These are phyloP conservation scores for Saccharata proteae DNA, from an alignment of 2,329 filamentous ascomycete species.

Conservation along the genomic window DNA sequence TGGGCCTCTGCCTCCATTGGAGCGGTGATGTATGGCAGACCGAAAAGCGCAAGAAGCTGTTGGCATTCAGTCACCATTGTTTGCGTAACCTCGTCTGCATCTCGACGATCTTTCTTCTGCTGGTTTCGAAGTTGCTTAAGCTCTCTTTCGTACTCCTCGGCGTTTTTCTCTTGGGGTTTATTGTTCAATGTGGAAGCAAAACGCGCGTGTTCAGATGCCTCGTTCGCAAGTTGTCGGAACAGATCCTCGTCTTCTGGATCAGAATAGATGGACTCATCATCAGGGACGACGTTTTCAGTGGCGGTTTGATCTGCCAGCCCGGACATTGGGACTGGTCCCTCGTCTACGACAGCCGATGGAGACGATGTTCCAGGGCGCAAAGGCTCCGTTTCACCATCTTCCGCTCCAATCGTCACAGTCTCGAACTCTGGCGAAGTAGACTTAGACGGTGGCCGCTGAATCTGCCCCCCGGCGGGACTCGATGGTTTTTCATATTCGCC, in stretches of 20 bases:
- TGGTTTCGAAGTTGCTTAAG: conserved; percentile 79
- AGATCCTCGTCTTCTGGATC: conserved; percentile 90
- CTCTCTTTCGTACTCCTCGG: conserved; percentile 75
- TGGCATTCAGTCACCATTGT: conserved; percentile 96
- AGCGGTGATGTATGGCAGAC: conserved; percentile 89
- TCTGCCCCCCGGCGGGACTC: conserved; percentile 10
- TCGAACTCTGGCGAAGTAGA: conserved; percentile 41
- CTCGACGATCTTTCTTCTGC: conserved; percentile 89
- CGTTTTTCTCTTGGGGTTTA: conserved; percentile 40
- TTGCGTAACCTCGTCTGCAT: conserved; percentile 93
- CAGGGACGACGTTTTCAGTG: conserved; percentile 10
- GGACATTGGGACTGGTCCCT: conserved; percentile 18
- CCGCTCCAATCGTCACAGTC: conserved; percentile 28
- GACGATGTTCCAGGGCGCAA: conserved; percentile 6
- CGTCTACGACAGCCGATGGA: conserved; percentile 13
- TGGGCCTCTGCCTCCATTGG: conserved; percentile 99
- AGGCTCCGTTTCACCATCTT: conserved; percentile 3
- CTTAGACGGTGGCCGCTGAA: conserved; percentile 13
- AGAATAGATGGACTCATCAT: conserved; percentile 39
- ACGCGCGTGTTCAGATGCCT: conserved; percentile 86
- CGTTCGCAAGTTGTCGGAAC: conserved; percentile 70
- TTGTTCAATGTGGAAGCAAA: conserved; percentile 83
- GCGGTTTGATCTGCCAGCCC: conserved; percentile 19
- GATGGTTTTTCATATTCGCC: conserved; percentile 1
- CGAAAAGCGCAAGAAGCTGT: conserved; percentile 77